Percentiles rank a stretch among this genome's conserved stretches.
These are phyloP conservation scores for Monosporascus ibericus DNA, from an alignment of 2,329 filamentous ascomycete species.

Conservation along the genomic window DNA sequence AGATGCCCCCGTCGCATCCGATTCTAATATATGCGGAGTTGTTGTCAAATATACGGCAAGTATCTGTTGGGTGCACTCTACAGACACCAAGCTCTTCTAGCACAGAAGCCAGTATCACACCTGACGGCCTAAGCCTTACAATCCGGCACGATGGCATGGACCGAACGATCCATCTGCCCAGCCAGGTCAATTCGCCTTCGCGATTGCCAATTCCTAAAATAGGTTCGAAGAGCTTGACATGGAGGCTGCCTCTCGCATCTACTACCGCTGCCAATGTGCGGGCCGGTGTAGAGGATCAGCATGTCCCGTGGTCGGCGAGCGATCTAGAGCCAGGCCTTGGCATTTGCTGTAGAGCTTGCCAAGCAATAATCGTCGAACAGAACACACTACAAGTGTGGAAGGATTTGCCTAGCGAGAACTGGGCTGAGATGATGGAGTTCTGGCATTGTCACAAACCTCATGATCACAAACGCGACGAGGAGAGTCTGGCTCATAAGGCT, in stretches of 20 bases:
- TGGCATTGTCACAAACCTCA: conserved; percentile 98
- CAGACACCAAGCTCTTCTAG: conserved; percentile 34
- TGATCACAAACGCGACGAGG: conserved; percentile 42
- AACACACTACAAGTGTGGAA: conserved; percentile 62
- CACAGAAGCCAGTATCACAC: conserved; percentile 38
- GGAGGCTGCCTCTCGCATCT: conserved; percentile 43
- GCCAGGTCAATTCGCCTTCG: conserved; percentile 27
- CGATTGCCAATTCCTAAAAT: conserved; percentile 31
- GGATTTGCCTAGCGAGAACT: conserved; percentile 90
- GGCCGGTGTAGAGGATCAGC: conserved; percentile 29
- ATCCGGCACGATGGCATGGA: conserved; percentile 40
- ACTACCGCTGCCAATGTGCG: background rate
- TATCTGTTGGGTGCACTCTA: conserved; percentile 52
- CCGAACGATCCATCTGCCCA: conserved; percentile 36
- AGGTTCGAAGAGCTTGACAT: conserved; percentile 35
- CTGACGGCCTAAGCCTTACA: conserved; percentile 38
- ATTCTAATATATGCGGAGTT: conserved; percentile 56
- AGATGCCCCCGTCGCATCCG: conserved; percentile 14
- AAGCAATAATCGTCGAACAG: conserved; percentile 29
- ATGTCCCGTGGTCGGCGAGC: conserved; percentile 50
- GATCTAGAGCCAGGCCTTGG: conserved; percentile 33
- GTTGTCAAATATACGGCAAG: conserved; percentile 57
- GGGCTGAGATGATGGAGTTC: conserved; percentile 99
- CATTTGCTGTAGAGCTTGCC: conserved; percentile 39
- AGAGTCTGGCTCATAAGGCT: conserved; percentile 57